Percentiles rank a stretch among this genome's conserved stretches.
Conservation (phyloP, 306 rosid genomes). For the Pachyrhizus erosus region DNA sequence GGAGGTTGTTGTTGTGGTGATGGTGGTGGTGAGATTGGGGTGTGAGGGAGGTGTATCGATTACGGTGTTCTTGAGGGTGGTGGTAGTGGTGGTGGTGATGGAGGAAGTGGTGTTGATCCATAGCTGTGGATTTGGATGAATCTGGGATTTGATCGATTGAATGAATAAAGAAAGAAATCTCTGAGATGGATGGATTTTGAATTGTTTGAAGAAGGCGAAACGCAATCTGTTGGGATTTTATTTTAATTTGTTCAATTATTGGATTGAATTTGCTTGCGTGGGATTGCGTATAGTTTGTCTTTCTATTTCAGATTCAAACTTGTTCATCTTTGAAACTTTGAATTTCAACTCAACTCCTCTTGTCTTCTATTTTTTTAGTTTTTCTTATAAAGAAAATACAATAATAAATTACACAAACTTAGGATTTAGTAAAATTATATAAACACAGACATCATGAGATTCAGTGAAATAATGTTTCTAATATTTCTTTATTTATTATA, state of each 20-base stretch:
- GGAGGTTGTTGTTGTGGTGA: background rate
- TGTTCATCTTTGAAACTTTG: background rate
- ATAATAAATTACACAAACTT: too few species aligned
- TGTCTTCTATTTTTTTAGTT: too few species aligned
- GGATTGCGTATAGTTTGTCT: background rate
- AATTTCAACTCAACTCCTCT: background rate
- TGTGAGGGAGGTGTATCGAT: slow-evolving; percentile 32
- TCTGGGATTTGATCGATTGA: background rate
- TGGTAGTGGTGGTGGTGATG: slow-evolving; percentile 31
- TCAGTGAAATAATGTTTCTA: too few species aligned
- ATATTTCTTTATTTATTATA: too few species aligned
- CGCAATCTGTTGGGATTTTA: background rate
- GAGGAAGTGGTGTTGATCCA: slow-evolving; percentile 45
- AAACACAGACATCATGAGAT: too few species aligned
- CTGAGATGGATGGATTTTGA: background rate
- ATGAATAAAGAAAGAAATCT: background rate
- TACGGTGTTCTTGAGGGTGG: slow-evolving; percentile 19
- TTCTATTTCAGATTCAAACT: background rate
- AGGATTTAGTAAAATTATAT: too few species aligned
- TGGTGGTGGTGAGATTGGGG: slow-evolving; percentile 5
- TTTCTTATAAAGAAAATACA: too few species aligned
- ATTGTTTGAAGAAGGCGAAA: background rate
- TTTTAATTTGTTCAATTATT: background rate
- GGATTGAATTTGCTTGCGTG: background rate
- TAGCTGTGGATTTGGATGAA: background rate